Conservation (phyloP, 108 stramenopile species). For the Pseudonitzschia pungens region DNA sequence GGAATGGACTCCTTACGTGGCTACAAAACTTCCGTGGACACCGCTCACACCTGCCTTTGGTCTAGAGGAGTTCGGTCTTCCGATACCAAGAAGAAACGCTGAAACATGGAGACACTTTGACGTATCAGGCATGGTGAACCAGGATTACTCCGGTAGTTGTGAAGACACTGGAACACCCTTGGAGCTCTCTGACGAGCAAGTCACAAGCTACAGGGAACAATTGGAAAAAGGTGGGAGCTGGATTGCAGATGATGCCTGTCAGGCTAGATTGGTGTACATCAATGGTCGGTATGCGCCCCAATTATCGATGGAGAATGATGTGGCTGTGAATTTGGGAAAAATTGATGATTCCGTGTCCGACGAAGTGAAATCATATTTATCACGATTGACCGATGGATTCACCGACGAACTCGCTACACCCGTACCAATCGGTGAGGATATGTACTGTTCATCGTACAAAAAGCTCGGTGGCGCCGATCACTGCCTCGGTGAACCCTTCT, state of each 20-base stretch:
- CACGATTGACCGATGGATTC: conserved; percentile 83
- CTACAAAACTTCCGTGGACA: conserved; percentile 68
- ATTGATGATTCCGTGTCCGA: conserved; percentile 40
- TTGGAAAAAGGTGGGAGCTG: conserved; percentile 62
- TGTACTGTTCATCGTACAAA: conserved; percentile 52
- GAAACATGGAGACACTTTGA: conserved; percentile 91
- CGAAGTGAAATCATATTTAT: conserved; percentile 46
- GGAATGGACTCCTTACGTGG: conserved; percentile 84
- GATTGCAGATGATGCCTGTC: conserved; percentile 73
- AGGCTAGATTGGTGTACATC: conserved; percentile 82
- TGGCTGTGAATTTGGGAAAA: conserved; percentile 47
- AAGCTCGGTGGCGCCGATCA: conserved; percentile 82
- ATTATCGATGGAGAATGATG: conserved; percentile 65
- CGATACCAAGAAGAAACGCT: conserved; percentile 71
- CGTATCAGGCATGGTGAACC: conserved; percentile 65
- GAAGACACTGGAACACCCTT: conserved; percentile 42
- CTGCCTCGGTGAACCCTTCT: conserved; percentile 70
- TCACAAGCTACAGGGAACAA: conserved; percentile 22
- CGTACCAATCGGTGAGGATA: conserved; percentile 57
- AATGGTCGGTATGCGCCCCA: conserved; percentile 75
- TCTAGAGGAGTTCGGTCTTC: conserved; percentile 79
- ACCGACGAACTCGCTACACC: conserved; percentile 83
- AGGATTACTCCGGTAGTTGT: conserved; percentile 61
- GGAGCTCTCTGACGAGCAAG: conserved; percentile 34
- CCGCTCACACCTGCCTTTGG: conserved; percentile 83